Evolutionary conservation across 1,139 yeast genomes (phyloP).

Genomic region (Taphrina deformans): DNA sequence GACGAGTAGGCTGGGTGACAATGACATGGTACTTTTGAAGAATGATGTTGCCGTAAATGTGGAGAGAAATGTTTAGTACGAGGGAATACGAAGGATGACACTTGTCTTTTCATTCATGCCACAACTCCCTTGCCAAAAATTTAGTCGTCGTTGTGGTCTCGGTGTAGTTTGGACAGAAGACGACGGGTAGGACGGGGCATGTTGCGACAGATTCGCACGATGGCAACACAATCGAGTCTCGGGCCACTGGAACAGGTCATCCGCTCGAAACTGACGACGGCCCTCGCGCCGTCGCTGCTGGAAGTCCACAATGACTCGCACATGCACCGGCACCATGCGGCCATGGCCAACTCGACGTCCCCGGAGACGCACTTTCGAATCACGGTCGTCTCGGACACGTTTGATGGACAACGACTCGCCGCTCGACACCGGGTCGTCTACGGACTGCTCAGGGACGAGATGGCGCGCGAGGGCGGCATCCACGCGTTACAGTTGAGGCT

Average conservation of each 20-base stretch:
- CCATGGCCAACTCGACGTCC: constrained; percentile 65
- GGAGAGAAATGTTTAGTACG: too few species aligned
- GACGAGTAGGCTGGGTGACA: too few species aligned
- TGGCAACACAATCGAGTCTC: constrained; percentile 17
- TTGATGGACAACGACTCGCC: constrained; percentile 68
- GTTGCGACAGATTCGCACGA: constrained; percentile 6
- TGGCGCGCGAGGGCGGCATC: constrained; percentile 59
- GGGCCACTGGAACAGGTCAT: constrained; percentile 23
- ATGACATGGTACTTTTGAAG: too few species aligned
- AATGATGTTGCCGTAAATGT: too few species aligned
- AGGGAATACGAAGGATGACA: too few species aligned
- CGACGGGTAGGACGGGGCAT: not conserved
- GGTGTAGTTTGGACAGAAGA: too few species aligned
- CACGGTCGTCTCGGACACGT: constrained; percentile 63
- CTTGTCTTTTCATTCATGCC: too few species aligned
- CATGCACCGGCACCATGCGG: constrained; percentile 86
- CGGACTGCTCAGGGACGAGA: constrained; percentile 66
- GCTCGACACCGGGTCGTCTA: constrained; percentile 78
- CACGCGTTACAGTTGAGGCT: constrained; percentile 90
- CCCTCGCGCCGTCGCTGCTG: constrained; percentile 43
- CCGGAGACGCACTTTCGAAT: constrained; percentile 74
- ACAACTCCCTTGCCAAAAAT: too few species aligned
- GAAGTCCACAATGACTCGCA: constrained; percentile 76
- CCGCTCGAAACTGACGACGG: constrained; percentile 29
- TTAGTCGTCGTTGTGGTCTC: not conserved